Evolutionary conservation across 768 basidiomycete genomes (phyloP), one percentile per base, ranked within the genome.

Genomic region (Krasilnikovozyma curviuscula): DNA sequence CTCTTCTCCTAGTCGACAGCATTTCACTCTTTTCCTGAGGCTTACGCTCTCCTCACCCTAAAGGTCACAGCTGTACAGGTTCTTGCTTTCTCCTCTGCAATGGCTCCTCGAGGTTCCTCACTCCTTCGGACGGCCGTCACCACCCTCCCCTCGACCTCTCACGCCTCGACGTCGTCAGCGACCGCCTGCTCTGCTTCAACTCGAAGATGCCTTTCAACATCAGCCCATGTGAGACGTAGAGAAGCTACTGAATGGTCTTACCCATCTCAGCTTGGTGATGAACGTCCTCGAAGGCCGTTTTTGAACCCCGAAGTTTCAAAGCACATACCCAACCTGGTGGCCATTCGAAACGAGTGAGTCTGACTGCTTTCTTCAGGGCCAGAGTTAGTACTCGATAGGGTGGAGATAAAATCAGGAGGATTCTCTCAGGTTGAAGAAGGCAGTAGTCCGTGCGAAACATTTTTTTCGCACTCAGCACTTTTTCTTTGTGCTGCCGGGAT

Each of bases 201-300:
- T 12, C 8, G 12, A 43, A 50, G 8, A 25, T 30, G 23, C 12
- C 28, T 10, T 6, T 23, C 2, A 30, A 2, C 31, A 10, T 39
- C 43, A 40, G 38, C 40, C 35, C 40, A 27, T 10, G 13, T 16
- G 14, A 31, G 21, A 18, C 28, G 9, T 27, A 16, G 19, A 10
- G 37, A 35, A 43, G 16, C 33, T 30, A 29, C 16, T 10, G 50
- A 52, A 24, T 52, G 50, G 50, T 29, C 38, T 2, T 52, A 52
- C 34, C 50, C 50, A 29, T 52, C 50, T 10, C 30, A 27, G 12
- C 25, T 16, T 18, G 50, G 50, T 18, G 50, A 52, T 46, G 47
- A 52, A 39, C 40, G 41, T n/a, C 50, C 50, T n/a, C 25, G 50
- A 18, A 21, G 50, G 29, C 50, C 50, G 23, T 52, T 52, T 28